A percentile compares a stretch with the other conserved stretches of the same genome.
Conservation (phyloP, 495 filamentous ascomycete species). For the Hypoxylon perforatum region DNA sequence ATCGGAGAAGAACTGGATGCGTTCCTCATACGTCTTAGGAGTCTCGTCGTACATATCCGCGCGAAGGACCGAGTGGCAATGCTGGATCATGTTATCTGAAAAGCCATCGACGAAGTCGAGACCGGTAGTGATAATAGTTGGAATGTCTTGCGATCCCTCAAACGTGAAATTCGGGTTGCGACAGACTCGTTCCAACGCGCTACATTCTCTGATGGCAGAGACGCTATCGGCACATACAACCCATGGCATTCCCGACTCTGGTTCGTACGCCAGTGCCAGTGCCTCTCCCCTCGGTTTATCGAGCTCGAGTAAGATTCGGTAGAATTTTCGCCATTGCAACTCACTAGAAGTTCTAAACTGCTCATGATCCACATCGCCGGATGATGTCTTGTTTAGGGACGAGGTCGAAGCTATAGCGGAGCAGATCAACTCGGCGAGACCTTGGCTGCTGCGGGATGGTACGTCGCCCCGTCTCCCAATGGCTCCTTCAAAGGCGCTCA, state of each 20-base stretch:
- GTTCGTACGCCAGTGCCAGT: conserved; percentile 78
- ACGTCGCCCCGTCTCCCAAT: conserved; percentile 54
- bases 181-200: conserved; percentile 74
- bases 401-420: conserved; percentile 73
- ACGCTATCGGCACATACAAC: conserved; percentile 81
- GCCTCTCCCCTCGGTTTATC: conserved; percentile 85
- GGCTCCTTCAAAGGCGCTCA: conserved; percentile 77
- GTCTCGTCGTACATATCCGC: conserved; percentile 77
- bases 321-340: conserved; percentile 90
- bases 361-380: conserved; percentile 76
- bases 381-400: conserved; percentile 66
- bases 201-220: conserved; percentile 81
- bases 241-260: conserved; percentile 78
- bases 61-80: conserved; percentile 68
- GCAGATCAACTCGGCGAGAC: conserved; percentile 74
- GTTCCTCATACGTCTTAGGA: conserved; percentile 71
- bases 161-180: conserved; percentile 62
- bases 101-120: conserved; percentile 69
- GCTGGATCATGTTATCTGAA: conserved; percentile 68
- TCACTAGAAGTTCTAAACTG: conserved; percentile 76
- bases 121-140: conserved; percentile 67
- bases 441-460: conserved; percentile 56
- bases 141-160: conserved; percentile 48
- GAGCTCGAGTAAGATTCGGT: conserved; percentile 83
- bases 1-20: conserved; percentile 77